phyloP scores from a whole-genome alignment of 345 rosid genomes.

The Populus alba region DNA sequence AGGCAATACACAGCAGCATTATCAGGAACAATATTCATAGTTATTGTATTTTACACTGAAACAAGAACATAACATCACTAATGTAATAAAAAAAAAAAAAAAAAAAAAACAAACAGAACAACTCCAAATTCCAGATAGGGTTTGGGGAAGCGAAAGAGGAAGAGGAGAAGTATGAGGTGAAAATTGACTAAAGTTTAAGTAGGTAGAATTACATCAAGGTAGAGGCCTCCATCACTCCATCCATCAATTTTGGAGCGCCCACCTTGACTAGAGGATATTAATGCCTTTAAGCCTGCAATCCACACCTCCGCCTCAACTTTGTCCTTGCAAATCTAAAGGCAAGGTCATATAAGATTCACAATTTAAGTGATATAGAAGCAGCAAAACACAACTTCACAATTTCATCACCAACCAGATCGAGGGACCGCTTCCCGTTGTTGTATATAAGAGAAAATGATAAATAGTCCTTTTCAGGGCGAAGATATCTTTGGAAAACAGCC shows the following conservation, averaged over 20 bases:
- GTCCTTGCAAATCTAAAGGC: constrained; percentile 78
- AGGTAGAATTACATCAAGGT: constrained; percentile 60
- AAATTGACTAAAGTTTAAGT: background rate
- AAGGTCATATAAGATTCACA: constrained; percentile 16
- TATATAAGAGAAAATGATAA: constrained; percentile 84
- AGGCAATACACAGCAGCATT: background rate
- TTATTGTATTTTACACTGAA: background rate
- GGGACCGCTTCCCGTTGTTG: constrained; percentile 78
- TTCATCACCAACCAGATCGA: constrained; percentile 80
- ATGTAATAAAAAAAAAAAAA: background rate
- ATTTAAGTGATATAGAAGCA: constrained; percentile 8
- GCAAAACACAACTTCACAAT: constrained; percentile 4
- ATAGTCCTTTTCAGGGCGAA: constrained; percentile 82
- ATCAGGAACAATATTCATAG: background rate
- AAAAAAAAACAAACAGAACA: background rate
- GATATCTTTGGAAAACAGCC: constrained; percentile 86
- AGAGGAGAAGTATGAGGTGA: background rate
- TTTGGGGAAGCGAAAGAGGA: background rate
- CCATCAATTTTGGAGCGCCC: constrained; percentile 97
- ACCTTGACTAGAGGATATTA: constrained; percentile 70
- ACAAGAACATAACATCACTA: background rate
- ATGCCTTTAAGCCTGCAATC: constrained; percentile 77
- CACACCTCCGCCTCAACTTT: constrained; percentile 93
- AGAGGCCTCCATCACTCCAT: constrained; percentile 84
- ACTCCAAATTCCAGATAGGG: background rate